These are phyloP conservation scores for Pharus latifolius DNA, from an alignment of 176 grass and related monocot genomes.

Conservation along the genomic window DNA sequence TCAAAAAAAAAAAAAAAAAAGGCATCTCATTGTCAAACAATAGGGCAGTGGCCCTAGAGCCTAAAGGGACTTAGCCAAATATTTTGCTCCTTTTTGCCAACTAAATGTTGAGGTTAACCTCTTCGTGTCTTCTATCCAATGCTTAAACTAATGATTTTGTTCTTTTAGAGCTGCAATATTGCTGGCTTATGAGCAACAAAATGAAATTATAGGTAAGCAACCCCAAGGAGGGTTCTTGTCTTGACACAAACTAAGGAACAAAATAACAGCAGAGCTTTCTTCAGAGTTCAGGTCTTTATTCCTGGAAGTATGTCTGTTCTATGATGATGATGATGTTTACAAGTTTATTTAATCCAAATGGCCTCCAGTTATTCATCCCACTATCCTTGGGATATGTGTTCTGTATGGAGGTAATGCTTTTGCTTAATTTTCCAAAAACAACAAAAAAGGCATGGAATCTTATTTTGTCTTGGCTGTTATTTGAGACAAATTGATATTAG, in stretches of 20 bases:
- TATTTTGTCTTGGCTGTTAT: not conserved
- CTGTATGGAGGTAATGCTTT: not conserved
- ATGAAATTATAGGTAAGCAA: conserved; percentile 10
- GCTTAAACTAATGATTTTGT: conserved; percentile 1
- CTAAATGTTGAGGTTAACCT: conserved; percentile 3
- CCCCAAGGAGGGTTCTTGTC: conserved; percentile 13
- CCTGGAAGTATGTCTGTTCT: conserved; percentile 37
- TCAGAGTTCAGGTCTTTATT: conserved; percentile 6
- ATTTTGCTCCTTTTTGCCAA: not conserved
- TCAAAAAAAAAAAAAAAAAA: no score
- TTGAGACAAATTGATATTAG: not conserved
- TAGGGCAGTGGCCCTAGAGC: not conserved
- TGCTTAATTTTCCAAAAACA: not conserved
- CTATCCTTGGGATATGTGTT: not conserved
- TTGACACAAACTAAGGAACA: conserved; percentile 29
- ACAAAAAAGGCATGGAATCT: not conserved
- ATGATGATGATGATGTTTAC: not conserved
- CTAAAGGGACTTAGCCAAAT: not conserved
- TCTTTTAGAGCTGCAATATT: not conserved
- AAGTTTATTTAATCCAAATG: conserved; percentile 13
- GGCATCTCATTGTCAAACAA: conserved; percentile 15
- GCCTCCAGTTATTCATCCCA: not conserved
- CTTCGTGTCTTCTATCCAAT: not conserved
- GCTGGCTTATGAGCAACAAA: not conserved
- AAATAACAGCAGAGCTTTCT: conserved; percentile 18